Conservation (phyloP, 1,284 basidiomycete species). For the Ceratobasidium sp. region DNA sequence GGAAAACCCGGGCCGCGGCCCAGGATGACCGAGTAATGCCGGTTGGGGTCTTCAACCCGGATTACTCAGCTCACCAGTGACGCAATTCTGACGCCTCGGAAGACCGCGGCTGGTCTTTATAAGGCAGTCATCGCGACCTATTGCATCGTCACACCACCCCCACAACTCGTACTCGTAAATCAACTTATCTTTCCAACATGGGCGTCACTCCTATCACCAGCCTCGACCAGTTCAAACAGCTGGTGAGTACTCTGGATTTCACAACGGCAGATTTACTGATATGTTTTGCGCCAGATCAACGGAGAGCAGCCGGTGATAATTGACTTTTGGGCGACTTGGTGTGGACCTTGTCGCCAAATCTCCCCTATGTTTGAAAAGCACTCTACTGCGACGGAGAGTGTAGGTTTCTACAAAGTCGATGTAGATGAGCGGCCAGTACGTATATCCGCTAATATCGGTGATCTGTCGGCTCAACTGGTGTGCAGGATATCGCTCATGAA, state of each 20-base stretch:
- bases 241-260: background rate
- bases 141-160: background rate
- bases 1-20: background rate
- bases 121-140: background rate
- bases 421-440: slow-evolving; percentile 30
- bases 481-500: slow-evolving; percentile 64
- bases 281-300: background rate
- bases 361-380: slow-evolving; percentile 33
- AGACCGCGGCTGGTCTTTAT: background rate
- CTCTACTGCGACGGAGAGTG: background rate
- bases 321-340: slow-evolving; percentile 37
- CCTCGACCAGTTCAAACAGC: slow-evolving; percentile 3
- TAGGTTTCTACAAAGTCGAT: slow-evolving; percentile 33
- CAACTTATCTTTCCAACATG: slow-evolving; percentile 2
- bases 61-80: slow-evolving; percentile 3
- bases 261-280: background rate
- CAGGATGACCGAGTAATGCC: background rate
- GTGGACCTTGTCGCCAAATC: slow-evolving; percentile 36
- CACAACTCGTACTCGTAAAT: background rate
- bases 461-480: slow-evolving; percentile 47
- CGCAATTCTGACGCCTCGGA: slow-evolving; percentile 17
- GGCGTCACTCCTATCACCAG: slow-evolving; percentile 19
- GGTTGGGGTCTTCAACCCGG: background rate
- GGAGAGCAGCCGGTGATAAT: background rate
- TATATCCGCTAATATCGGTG: background rate